Evolutionary conservation across 371 early-diverging fungal species (phyloP).

Genomic region (Smittium mucronatum): DNA sequence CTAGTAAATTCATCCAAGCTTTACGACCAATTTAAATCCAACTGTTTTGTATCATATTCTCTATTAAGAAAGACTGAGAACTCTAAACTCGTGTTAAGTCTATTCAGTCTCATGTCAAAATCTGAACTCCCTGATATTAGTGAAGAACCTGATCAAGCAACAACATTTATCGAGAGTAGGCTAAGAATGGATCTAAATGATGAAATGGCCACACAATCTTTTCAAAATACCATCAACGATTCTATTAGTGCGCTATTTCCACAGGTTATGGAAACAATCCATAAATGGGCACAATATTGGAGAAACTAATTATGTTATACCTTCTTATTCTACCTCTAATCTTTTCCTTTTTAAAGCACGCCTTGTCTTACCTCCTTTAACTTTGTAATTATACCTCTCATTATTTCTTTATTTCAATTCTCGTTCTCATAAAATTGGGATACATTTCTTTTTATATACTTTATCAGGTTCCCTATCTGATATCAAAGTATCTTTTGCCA

Average conservation of each 20-base stretch:
- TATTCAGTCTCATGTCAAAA: conserved; percentile 90
- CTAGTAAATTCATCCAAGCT: too few species aligned
- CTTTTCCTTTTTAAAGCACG: too few species aligned
- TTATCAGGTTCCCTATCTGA: too few species aligned
- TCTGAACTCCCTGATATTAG: conserved; percentile 91
- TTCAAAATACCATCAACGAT: conserved; percentile 82
- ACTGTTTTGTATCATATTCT: conserved; percentile 86
- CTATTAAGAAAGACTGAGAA: conserved; percentile 62
- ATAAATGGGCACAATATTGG: too few species aligned
- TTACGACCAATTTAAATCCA: conserved; percentile 76
- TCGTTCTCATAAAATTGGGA: too few species aligned
- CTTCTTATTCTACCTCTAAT: too few species aligned
- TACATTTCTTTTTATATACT: too few species aligned
- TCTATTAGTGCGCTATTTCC: conserved; percentile 90
- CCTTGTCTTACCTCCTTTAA: too few species aligned
- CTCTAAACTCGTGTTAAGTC: conserved; percentile 84
- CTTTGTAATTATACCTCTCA: too few species aligned
- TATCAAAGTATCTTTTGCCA: too few species aligned
- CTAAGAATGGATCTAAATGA: conserved; percentile 84
- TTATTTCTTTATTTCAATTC: too few species aligned
- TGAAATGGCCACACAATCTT: conserved; percentile 86
- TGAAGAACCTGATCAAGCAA: conserved; percentile 91
- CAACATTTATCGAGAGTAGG: conserved; percentile 85
- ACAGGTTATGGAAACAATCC: conserved; percentile 96
- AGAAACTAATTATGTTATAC: too few species aligned